Evolutionary conservation across 768 basidiomycete genomes (phyloP).

Genomic region (Neoboletus subvelutipes): DNA sequence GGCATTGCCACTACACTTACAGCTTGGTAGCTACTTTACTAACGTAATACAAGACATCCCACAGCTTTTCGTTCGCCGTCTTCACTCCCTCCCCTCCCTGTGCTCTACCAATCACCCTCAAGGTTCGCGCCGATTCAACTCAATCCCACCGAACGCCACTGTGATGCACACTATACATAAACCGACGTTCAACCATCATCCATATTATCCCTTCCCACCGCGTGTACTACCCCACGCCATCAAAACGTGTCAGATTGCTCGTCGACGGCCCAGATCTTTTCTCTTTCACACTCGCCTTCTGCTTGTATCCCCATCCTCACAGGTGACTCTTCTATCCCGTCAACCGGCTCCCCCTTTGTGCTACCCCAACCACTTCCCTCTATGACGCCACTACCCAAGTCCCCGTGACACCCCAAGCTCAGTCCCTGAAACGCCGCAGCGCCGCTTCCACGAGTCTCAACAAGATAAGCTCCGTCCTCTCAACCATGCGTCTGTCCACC

Average conservation of each 20-base stretch:
- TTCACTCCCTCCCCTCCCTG: background rate
- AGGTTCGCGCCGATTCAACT: conserved; percentile 1
- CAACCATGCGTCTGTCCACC: conserved; percentile 16
- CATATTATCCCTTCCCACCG: background rate
- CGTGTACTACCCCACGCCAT: conserved; percentile 25
- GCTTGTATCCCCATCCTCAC: background rate
- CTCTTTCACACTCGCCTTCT: background rate
- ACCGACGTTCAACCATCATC: background rate
- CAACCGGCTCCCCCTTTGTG: background rate
- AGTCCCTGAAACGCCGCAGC: conserved; percentile 30
- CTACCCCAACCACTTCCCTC: background rate
- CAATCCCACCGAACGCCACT: conserved; percentile 3
- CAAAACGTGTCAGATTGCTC: conserved; percentile 22
- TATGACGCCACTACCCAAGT: conserved; percentile 10
- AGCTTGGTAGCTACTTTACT: conserved; percentile 14
- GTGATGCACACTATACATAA: background rate
- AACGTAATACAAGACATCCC: conserved; percentile 11
- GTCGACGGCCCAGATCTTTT: background rate
- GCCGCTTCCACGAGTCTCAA: conserved; percentile 18
- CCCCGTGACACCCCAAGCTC: background rate
- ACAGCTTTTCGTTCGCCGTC: background rate
- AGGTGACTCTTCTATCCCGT: background rate
- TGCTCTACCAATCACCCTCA: too few relatives aligned
- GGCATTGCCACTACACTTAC: conserved; percentile 5
- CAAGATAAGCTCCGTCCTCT: conserved; percentile 11